phyloP scores from a whole-genome alignment of 169 alveolate genomes.

The Pseudocohnilembus persalinus region DNA sequence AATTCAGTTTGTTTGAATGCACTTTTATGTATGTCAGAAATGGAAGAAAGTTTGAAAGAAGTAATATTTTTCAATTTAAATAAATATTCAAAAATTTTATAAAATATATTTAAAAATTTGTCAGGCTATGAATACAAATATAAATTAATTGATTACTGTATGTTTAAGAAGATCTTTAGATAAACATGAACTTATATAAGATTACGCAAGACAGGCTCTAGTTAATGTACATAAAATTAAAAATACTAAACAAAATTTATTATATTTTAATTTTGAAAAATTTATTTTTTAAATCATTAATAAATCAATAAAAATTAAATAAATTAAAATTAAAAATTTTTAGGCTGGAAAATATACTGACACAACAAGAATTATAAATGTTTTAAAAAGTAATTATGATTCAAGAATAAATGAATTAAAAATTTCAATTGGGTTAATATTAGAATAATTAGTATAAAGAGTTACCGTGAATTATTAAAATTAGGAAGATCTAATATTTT shows the following conservation, averaged over 20 bases:
- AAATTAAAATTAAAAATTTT: no score
- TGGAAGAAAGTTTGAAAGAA: not conserved
- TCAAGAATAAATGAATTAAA: not conserved
- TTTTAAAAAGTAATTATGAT: not conserved
- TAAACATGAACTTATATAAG: not conserved
- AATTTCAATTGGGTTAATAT: not conserved
- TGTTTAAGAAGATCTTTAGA: not conserved
- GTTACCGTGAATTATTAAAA: not conserved
- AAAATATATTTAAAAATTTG: no score
- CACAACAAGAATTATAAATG: not conserved
- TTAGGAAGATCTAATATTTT: not conserved
- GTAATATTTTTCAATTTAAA: no score
- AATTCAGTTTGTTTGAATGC: not conserved
- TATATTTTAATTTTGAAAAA: no score
- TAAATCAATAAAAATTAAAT: no score
- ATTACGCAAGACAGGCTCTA: not conserved
- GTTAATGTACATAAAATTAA: no score
- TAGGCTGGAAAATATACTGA: not conserved
- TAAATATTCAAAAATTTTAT: no score
- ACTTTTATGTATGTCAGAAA: not conserved
- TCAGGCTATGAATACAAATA: not conserved
- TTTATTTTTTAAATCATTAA: no score
- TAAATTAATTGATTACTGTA: not conserved
- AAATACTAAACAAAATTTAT: no score
- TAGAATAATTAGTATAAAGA: not conserved